Base-by-base conservation (phyloP, 2,329 filamentous ascomycete genomes). In the Fonsecaea pugnacius region DNA sequence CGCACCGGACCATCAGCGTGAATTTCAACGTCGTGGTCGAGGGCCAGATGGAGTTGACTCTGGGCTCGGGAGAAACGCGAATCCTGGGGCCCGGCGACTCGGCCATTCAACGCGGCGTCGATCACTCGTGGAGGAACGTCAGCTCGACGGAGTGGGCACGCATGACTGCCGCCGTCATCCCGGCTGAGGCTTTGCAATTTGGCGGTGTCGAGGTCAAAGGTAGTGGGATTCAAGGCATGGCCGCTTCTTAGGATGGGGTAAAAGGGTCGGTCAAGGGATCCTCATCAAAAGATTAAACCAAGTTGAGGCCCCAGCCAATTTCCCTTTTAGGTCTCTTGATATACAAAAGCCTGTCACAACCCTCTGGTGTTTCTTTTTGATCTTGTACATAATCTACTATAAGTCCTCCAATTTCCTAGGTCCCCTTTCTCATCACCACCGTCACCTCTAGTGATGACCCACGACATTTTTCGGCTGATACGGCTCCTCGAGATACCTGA, bases 21-120 rank as follows among this genome's bases (percentile, higher is more conserved):
- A 83, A 85, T 68, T 85, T 81, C 65, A 83, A 82, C 1, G 75
- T 85, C 54, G 77, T 85, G 1, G 67, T 86, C 6, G 82, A 85
- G 66, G 84, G 84, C 1, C 75, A 79, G 69, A 68, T 86, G 27
- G 81, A 83, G 65, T 75, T 85, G 71, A 61, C 79, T 2, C 72
- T 85, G 4, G 83, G 84, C 62, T 79, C 79, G 14, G 83, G 83
- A 1, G 82, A 81, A 61, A 76, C 72, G 57, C 75, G 76, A 46
- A 62, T 75, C 30, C 73, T 86, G 76, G 73, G 74, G 48, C 73
- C 77, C 4, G 84, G 84, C 2, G 84, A 86, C 69, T 73, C 84
- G n/a, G 79, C 79, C 9, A 79, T 86, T 24, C 83, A 86, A 73
- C 75, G 84, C 35, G 83, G 78, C 1, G 74, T 73, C 4, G 73